Evolutionary conservation across 176 grass and related monocot genomes (phyloP), one percentile per base, ranked within the genome.

Genomic region (Alloteropsis semialata): DNA sequence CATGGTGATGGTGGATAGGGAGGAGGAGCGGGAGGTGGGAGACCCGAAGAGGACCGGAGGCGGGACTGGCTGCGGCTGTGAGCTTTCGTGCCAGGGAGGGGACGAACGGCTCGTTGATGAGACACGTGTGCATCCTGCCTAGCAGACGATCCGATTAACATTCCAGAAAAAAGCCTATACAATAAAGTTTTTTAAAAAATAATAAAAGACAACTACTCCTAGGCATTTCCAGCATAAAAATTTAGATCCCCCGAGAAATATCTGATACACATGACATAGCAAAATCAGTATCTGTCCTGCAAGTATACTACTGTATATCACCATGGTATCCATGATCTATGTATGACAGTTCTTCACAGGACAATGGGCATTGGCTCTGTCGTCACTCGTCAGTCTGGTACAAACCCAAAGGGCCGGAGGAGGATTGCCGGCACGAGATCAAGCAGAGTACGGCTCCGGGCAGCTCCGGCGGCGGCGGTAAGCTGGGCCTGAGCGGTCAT

Each of bases 351-450:
- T n/a, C n/a, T n/a, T n/a, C n/a, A 48, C 42, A 27, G 68, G 41
- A 16, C 24, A 71, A 10, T 29, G 13, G 62, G 14, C 21, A 17
- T 8, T 54, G 62, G 6, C 21, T 45, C 17, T n/a, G n/a, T n/a
- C n/a, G n/a, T n/a, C 19, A 17, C 53, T 42, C 82, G 48, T 85
- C 71, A 84, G 32, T 80, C 81, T 65, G 82, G 88, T 12, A 84
- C 43, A 36, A 84, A 78, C 19, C 88, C 83, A 42, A 89, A 77
- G 42, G 62, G 92, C 16, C 84, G 58, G 61, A 78, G 86, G 38
- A 89, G 19, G 56, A 69, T 39, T 2, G 77, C 80, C 30, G 74
- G 30, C 43, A 88, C 19, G 11, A 87, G 70, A 33, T 49, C 70
- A 78, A 91, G 89, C 28, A 83, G 61, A 65, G 81, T 78, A 39